Conservation (phyloP, 2,329 filamentous ascomycete genomes). For the Septoria linicola region DNA sequence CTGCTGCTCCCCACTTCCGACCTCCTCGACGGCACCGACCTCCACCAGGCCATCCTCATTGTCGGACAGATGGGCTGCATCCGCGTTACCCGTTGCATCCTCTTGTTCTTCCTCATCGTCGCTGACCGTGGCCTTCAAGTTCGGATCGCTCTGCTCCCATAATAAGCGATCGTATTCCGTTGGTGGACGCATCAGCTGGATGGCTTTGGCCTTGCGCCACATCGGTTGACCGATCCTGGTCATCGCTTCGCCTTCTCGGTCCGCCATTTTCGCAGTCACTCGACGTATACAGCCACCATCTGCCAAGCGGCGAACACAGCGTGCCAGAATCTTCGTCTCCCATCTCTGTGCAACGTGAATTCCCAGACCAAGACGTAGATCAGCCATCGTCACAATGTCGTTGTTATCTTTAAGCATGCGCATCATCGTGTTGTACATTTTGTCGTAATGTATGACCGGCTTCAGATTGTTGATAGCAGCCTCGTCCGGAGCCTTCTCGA, state of each 20-base stretch:
- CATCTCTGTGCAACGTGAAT: slow-evolving; percentile 36
- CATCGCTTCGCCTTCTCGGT: slow-evolving; percentile 23
- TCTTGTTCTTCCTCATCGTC: slow-evolving; percentile 15
- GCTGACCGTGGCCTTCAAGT: slow-evolving; percentile 1
- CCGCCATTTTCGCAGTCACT: slow-evolving; percentile 18
- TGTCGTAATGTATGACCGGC: slow-evolving; percentile 45
- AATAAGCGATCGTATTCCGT: slow-evolving; percentile 33
- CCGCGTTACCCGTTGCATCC: slow-evolving; percentile 2
- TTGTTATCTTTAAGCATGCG: slow-evolving; percentile 49
- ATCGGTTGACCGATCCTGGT: slow-evolving; percentile 7
- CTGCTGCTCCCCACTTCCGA: slow-evolving; percentile 3
- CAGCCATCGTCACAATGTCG: slow-evolving; percentile 53
- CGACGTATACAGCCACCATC: slow-evolving; percentile 42
- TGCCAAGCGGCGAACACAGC: slow-evolving; percentile 42
- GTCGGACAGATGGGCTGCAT: slow-evolving; percentile 4
- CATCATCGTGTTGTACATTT: slow-evolving; percentile 52
- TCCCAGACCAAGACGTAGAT: slow-evolving; percentile 51
- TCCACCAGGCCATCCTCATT: slow-evolving; percentile 11
- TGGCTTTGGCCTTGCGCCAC: slow-evolving; percentile 20
- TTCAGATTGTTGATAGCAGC: slow-evolving; percentile 16
- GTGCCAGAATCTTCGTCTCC: slow-evolving; percentile 42
- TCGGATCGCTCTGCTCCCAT: slow-evolving; percentile 23
- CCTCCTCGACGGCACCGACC: slow-evolving; percentile 10
- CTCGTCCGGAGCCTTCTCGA: slow-evolving; percentile 12
- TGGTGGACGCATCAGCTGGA: slow-evolving; percentile 45